Evolutionary conservation across 768 basidiomycete genomes (phyloP).

Genomic region (Lactarius sp.): DNA sequence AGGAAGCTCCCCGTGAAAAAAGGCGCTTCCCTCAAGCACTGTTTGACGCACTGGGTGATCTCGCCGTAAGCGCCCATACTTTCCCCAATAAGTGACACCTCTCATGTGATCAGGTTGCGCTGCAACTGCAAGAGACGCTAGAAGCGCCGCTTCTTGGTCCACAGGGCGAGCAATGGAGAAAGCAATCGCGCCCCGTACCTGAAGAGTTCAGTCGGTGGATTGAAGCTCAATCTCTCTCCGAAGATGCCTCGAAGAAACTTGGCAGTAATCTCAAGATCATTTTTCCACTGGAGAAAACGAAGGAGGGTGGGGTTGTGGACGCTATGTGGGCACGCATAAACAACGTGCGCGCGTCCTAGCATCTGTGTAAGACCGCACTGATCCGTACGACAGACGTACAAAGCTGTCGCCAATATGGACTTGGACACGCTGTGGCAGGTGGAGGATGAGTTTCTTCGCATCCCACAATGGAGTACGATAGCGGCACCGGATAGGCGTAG

Average conservation of each 20-base stretch:
- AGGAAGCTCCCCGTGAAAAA: constrained; percentile 67
- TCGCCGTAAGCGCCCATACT: constrained; percentile 50
- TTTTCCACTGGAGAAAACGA: constrained; percentile 54
- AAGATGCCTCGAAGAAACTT: constrained; percentile 47
- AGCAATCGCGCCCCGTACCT: constrained; percentile 47
- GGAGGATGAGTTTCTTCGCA: constrained; percentile 19
- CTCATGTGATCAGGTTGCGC: constrained; percentile 44
- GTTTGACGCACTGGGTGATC: constrained; percentile 79
- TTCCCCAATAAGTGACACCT: neutral
- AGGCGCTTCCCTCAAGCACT: constrained; percentile 73
- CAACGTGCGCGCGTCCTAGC: constrained; percentile 38
- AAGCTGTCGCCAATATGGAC: constrained; percentile 12
- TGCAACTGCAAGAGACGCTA: constrained; percentile 62
- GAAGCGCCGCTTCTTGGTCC: constrained; percentile 56
- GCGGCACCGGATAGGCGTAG: constrained; percentile 29
- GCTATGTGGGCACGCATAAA: constrained; percentile 64
- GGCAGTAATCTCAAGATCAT: constrained; percentile 52
- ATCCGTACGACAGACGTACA: constrained; percentile 12
- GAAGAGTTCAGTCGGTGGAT: constrained; percentile 61
- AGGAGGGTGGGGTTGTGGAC: constrained; percentile 45
- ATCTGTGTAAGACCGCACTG: constrained; percentile 8
- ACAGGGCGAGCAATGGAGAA: constrained; percentile 51
- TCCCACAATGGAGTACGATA: constrained; percentile 30
- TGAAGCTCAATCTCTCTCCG: constrained; percentile 62
- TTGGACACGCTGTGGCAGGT: constrained; percentile 20